Base-by-base conservation (phyloP, 495 filamentous ascomycete genomes). In the Peziza echinospora region DNA sequence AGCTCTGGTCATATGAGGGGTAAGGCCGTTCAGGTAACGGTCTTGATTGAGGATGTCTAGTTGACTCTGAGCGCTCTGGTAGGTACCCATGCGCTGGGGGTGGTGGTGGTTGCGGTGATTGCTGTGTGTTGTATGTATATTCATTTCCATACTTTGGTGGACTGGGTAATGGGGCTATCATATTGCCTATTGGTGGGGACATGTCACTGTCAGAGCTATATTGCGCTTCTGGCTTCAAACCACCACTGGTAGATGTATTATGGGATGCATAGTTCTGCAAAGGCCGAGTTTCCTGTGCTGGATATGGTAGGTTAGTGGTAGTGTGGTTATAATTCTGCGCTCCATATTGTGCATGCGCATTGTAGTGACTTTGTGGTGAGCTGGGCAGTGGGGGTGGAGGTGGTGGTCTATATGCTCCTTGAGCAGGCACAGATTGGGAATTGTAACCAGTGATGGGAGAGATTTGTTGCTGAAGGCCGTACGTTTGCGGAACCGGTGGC, bases 21-120 rank as follows among this genome's bases (percentile, higher is more conserved):
- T 40, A 42, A 9, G 54, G 54, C 13, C 45, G 24, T 11, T 70
- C 68, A 11, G 78, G 78, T 19, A 82, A 60, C 19, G 78, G 77
- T 22, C 76, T 64, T 4, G 67, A 60, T 44, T 76, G 71, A 5
- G 71, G 72, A 53, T 80, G 71, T 49, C 72, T 66, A 65, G 51
- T 49, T 60, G 61, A 5, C 64, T 66, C 39, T 63, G 64, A 13
- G 30, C 50, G 53, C 44, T 50, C 40, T 45, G 48, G 54, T 45
- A 63, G 52, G 21, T 57, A 50, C 22, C 65, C 59, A 55, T 71
- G 68, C 13, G 56, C 62, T 2, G 68, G 69, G 0, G 72, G 69
- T 10, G 63, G 58, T 0, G 69, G 66, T 7, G 73, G 71, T 41
- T 42, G 58, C 53, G 43, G 57, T 46, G 43, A 60, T 44, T 42